Evolutionary conservation across 768 basidiomycete genomes (phyloP).

Genomic region (Leucosporidium yakuticum): DNA sequence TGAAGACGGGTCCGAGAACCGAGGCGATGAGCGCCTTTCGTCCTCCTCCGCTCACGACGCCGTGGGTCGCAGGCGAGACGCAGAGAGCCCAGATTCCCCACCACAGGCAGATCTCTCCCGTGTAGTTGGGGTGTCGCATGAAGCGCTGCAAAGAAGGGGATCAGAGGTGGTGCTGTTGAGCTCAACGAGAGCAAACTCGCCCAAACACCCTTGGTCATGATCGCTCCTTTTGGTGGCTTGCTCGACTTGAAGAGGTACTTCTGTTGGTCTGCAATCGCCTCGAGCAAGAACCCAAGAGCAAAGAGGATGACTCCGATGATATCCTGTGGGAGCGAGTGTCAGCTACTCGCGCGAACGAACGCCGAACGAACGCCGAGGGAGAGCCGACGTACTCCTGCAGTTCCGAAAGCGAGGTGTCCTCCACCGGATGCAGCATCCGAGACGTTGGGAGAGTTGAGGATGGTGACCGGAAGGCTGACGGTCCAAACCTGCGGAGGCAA

Average conservation of each 20-base stretch:
- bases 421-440: slow-evolving; percentile 51
- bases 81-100: slow-evolving; percentile 54
- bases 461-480: slow-evolving; percentile 59
- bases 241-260: slow-evolving; percentile 58
- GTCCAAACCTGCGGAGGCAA: slow-evolving; percentile 50
- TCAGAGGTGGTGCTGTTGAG: neutral
- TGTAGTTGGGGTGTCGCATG: slow-evolving; percentile 65
- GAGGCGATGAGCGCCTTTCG: slow-evolving; percentile 57
- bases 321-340: slow-evolving; percentile 42
- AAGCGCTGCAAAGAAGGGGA: slow-evolving; percentile 52
- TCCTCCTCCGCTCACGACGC: slow-evolving; percentile 45
- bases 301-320: slow-evolving; percentile 61
- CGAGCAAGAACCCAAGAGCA: slow-evolving; percentile 56
- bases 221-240: slow-evolving; percentile 52
- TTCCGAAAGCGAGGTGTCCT: slow-evolving; percentile 57
- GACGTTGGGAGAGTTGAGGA: slow-evolving; percentile 63
- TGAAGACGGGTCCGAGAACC: slow-evolving; percentile 60
- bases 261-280: slow-evolving; percentile 56
- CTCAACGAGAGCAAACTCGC: neutral
- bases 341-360: neutral
- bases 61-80: slow-evolving; percentile 47
- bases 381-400: slow-evolving; percentile 44
- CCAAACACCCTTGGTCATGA: slow-evolving; percentile 42
- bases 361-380: neutral
- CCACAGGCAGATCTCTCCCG: slow-evolving; percentile 57